phyloP scores from a whole-genome alignment of 768 basidiomycete species.

The Holtermannia corniformis region DNA sequence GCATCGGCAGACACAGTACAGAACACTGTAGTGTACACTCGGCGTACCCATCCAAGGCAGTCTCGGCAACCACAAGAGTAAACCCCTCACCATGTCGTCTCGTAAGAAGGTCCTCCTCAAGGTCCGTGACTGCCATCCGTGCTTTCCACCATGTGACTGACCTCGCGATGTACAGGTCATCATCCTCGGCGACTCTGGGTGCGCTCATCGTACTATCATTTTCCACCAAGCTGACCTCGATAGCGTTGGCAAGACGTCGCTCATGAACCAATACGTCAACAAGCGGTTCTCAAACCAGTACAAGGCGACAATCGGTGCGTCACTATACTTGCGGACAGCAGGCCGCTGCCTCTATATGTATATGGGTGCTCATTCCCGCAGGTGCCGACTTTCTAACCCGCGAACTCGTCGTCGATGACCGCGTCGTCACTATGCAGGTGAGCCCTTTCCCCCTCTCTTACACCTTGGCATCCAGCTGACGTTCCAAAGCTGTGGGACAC shows the following conservation, averaged over 20 bases:
- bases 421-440: slow-evolving; percentile 97
- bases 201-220: slow-evolving; percentile 6
- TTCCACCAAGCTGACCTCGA: neutral
- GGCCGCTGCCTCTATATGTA: neutral
- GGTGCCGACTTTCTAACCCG: slow-evolving; percentile 62
- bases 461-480: slow-evolving; percentile 1
- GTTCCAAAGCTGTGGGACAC: slow-evolving; percentile 88
- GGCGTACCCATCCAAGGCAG: slow-evolving; percentile 43
- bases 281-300: slow-evolving; percentile 99
- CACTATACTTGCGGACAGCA: neutral
- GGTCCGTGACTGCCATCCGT: slow-evolving; percentile 24
- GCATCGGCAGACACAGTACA: no score
- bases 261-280: slow-evolving; percentile 99
- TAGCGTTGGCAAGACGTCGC: slow-evolving; percentile 97
- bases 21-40: neutral
- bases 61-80: no score
- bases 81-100: slow-evolving; percentile 57
- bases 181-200: slow-evolving; percentile 75
- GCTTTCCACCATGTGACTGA: neutral
- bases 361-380: slow-evolving; percentile 3
- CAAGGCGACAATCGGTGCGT: slow-evolving; percentile 67
- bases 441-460: slow-evolving; percentile 28
- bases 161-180: slow-evolving; percentile 59
- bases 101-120: slow-evolving; percentile 47
- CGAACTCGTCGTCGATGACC: slow-evolving; percentile 97